Evolutionary conservation across 176 grass and related monocot species (phyloP), one percentile per base, ranked within the genome.

Genomic region (Olyra latifolia): DNA sequence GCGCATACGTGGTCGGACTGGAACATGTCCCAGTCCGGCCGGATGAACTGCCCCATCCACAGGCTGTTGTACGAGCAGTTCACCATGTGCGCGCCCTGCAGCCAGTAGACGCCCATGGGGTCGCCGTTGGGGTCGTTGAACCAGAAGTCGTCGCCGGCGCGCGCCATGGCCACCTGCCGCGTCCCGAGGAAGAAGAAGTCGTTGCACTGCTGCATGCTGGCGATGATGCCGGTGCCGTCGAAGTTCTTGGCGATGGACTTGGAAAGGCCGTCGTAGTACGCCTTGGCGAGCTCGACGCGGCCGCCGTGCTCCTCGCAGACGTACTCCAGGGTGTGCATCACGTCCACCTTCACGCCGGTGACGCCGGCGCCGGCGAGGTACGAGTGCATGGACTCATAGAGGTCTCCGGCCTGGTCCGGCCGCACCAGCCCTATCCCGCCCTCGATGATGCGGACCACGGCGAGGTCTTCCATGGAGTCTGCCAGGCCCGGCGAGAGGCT

Each of bases 11-110:
- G 91, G 62, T 77, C 90, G 30, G 86, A 89, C 75, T 89, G 91
- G 91, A 97, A 97, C 94, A 97, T 97, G 77, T 97, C 91, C 91
- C 90, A 93, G n/a, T 97, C 90, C 0, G 93, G 90, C 19, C 83
- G 80, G 46, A 97, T 84, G 70, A 91, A 91, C 15, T 91, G 83
- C 1, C 93, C 90, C 88, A 97, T 91, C 93, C 93, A 97, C 29
- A 97, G 22, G 62, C 88, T 91, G 56, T 97, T 97, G 86, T 89
- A 97, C 38, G 93, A 40, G 39, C 93, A 96, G 82, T 96, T 88
- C 52, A 92, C 93, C 87, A 96, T 87, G 85, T 93, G 93, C 30
- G 76, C 89, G 4, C 93, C 90, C 48, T 97, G 93, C 35, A 93
- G 80, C 90, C 93, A 97, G 78, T 69, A 91, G 0, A 77, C 73